Base-by-base conservation (phyloP, 148 eudicot genomes). In the Spergularia marina region DNA sequence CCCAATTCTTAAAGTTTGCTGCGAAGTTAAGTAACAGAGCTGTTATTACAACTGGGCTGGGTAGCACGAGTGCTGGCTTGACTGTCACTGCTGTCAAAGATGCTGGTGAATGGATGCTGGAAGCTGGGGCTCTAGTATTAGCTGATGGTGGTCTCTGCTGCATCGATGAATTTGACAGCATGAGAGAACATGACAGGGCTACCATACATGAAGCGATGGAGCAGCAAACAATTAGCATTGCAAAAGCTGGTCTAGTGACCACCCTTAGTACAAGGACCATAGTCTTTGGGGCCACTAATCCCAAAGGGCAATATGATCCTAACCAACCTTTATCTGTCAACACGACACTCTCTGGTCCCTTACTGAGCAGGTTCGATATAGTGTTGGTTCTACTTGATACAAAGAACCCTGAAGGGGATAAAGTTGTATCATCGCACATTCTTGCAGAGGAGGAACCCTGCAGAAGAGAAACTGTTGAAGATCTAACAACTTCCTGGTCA, bases 141-240 rank as follows among this genome's bases (percentile, higher is more conserved):
- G 97, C 97, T 72, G 99, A 95, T 80, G 97, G 99, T 8, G 99
- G 99, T 17, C 91, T 95, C 62, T 95, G 97, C 74, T 95, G 99
- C 87, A 95, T 95, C 30, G 99, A 95, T 65, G 99, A 92, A 78
- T 92, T 95, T 70, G 86, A 86, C 84, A 94, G 99, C 86, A 95
- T 95, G 99, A 88, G 97, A 80, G 99, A 90, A 82, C 99, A 95
- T 77, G 99, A 95, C 68, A 79, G 99, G 61, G 96, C 99, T 82
- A 95, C 99, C 65, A 95, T 95, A 82, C 99, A 95, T 54, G 99
- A 95, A 81, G 99, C 97, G 12, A 95, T 95, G 99, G 99, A 95
- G 88, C 99, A 95, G 77, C 99, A 95, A 85, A 95, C 99, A 7
- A 95, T 95, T 70, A 95, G 99, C 78, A 67, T 95, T 74, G 97